phyloP scores from a whole-genome alignment of 306 rosid genomes.

The Gastrolobium bilobum region DNA sequence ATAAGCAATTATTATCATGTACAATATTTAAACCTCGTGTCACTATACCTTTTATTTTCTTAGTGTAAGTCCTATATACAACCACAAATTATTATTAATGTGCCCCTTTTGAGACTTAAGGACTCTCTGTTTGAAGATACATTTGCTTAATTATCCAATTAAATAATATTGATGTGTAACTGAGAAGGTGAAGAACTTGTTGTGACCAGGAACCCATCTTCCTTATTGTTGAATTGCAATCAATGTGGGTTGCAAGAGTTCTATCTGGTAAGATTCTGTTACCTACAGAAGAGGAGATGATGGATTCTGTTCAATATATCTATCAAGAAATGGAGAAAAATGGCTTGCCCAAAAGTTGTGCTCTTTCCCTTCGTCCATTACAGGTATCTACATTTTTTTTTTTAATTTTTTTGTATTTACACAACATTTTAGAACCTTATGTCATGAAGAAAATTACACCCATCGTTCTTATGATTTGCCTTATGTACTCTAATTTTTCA shows the following conservation, averaged over 20 bases:
- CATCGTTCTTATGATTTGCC: too few species aligned
- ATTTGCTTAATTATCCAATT: neutral
- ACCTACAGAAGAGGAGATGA: conserved; percentile 53
- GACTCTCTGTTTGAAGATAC: neutral
- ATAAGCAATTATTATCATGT: too few species aligned
- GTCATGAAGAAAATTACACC: neutral
- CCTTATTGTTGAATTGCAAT: conserved; percentile 48
- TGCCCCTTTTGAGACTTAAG: neutral
- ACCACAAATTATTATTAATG: neutral
- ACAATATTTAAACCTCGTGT: neutral
- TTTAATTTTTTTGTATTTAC: neutral
- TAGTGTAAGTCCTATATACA: neutral
- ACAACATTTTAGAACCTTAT: neutral
- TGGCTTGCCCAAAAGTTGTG: conserved; percentile 37
- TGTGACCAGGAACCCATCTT: conserved; percentile 32
- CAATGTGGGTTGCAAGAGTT: conserved; percentile 55
- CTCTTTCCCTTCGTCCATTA: conserved; percentile 42
- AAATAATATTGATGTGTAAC: conserved; percentile 13
- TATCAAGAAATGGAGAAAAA: conserved; percentile 47
- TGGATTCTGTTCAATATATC: conserved; percentile 34
- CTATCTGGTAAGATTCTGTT: conserved; percentile 47
- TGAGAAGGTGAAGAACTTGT: neutral
- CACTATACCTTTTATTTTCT: neutral
- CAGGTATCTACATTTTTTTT: conserved; percentile 24
- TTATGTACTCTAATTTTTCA: too few species aligned